These are phyloP conservation scores for Solioccasus polychromus DNA, from an alignment of 768 basidiomycete genomes.

Conservation along the genomic window DNA sequence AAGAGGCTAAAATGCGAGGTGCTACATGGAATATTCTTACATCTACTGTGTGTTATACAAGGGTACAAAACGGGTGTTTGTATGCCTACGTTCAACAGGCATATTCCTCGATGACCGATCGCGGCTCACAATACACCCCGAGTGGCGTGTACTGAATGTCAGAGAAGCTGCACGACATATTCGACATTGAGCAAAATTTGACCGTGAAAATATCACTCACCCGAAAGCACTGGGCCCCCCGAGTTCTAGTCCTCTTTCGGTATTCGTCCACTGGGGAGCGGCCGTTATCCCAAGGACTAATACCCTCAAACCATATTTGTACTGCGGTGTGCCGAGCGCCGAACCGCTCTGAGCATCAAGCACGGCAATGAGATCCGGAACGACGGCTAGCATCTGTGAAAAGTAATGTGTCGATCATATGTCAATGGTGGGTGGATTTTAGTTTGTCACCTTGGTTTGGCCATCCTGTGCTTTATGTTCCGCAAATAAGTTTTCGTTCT, in stretches of 20 bases:
- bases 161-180: conserved; percentile 18
- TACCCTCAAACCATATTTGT: conserved; percentile 59
- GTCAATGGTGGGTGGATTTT: not conserved
- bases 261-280: conserved; percentile 54
- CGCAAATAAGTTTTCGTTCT: conserved; percentile 60
- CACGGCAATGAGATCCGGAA: conserved; percentile 65
- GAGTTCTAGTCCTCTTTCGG: conserved; percentile 44
- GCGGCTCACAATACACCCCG: conserved; percentile 41
- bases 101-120: conserved; percentile 48
- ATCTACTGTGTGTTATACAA: too few relatives aligned
- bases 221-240: conserved; percentile 57
- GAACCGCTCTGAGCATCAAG: conserved; percentile 61
- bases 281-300: conserved; percentile 47
- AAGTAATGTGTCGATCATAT: conserved; percentile 5
- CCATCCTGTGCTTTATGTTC: conserved; percentile 36
- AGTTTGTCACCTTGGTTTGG: conserved; percentile 14
- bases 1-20: too few relatives aligned
- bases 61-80: too few relatives aligned
- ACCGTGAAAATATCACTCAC: conserved; percentile 25
- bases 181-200: conserved; percentile 5
- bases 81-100: conserved; percentile 8
- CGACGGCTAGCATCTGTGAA: conserved; percentile 46
- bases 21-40: too few relatives aligned
- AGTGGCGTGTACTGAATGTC: conserved; percentile 37
- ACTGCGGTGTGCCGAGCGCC: conserved; percentile 62